Base-by-base conservation (phyloP, 495 filamentous ascomycete species). In the Alectoria sarmentosa region DNA sequence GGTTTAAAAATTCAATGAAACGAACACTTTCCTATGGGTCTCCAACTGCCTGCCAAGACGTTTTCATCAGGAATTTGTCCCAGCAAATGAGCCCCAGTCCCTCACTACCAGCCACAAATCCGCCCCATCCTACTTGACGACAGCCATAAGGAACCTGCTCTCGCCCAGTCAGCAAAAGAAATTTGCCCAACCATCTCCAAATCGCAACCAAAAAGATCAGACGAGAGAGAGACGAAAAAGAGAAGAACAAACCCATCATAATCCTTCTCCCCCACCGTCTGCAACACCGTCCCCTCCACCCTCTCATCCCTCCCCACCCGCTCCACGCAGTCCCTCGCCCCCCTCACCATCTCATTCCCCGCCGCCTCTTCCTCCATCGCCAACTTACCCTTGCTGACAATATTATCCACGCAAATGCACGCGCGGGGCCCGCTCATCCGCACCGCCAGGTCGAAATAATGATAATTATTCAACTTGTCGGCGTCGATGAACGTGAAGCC, bases 401-500 rank as follows among this genome's bases (percentile, higher is more conserved):
- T 75, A 74, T 84, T 80, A 65, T 83, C 81, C 10, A 82, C 74
- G 64, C 72, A 79, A 48, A 82, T 73, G 15, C 70, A 73, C 17
- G 73, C 74, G 4, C 71, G 71, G n/a, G 65, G 59, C 61, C 67
- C 65, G n/a, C 70, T 71, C 67, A 80, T 69, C 49, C 73, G 74
- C 19, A 76, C 74, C 14, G 77, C 78, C 72, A 75, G 68, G 26
- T 79, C 67, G 62, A 83, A 82, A 44, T 83, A 80, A 48, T 75
- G 70, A 69, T 70, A 77, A 63, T 81, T 77, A 60, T 82, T 76
- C n/a, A 66, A 69, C 73, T 75, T 78, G 38, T 77, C 79, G 11
- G 81, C 81, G 73, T 83, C 80, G 58, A 84, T 78, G 44, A 83
- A 83, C 1, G 79, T 69, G 60, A 83, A 77, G 54, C 79, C 80